These are phyloP conservation scores for Microcyclosporella mali DNA, from an alignment of 2,329 filamentous ascomycete species.

Conservation along the genomic window DNA sequence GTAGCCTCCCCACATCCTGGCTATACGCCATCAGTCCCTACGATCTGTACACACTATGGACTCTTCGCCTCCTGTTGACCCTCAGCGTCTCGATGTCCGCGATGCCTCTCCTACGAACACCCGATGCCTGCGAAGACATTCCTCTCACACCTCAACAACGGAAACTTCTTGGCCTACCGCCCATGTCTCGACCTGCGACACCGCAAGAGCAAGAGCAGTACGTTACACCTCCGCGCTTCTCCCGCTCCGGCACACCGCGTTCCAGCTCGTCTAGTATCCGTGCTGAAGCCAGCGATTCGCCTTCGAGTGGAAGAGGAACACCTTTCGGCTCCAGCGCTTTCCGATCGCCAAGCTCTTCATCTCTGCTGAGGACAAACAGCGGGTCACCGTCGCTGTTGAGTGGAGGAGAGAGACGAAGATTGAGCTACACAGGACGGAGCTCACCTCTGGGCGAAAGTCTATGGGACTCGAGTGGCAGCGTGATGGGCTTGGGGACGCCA, in stretches of 20 bases:
- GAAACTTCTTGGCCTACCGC: constrained; percentile 71
- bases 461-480: constrained; percentile 21
- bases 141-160: constrained; percentile 86
- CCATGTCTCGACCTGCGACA: constrained; percentile 55
- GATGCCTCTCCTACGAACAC: constrained; percentile 63
- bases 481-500: constrained; percentile 18
- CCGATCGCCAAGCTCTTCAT: not conserved
- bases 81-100: constrained; percentile 64
- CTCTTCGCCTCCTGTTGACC: constrained; percentile 49
- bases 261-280: constrained; percentile 47
- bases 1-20: constrained; percentile 16
- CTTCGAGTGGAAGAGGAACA: constrained; percentile 50
- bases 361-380: constrained; percentile 5
- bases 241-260: constrained; percentile 64
- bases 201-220: constrained; percentile 66
- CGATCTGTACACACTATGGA: constrained; percentile 38
- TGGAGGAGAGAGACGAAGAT: constrained; percentile 44
- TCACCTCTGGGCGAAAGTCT: constrained; percentile 45
- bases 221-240: constrained; percentile 81
- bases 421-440: constrained; percentile 54
- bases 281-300: constrained; percentile 44
- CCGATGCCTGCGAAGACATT: constrained; percentile 80
- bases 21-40: constrained; percentile 18
- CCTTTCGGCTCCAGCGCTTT: constrained; percentile 15
- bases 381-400: constrained; percentile 13